These are phyloP conservation scores for Penicillium verhagenii DNA, from an alignment of 495 filamentous ascomycete species.

Conservation along the genomic window DNA sequence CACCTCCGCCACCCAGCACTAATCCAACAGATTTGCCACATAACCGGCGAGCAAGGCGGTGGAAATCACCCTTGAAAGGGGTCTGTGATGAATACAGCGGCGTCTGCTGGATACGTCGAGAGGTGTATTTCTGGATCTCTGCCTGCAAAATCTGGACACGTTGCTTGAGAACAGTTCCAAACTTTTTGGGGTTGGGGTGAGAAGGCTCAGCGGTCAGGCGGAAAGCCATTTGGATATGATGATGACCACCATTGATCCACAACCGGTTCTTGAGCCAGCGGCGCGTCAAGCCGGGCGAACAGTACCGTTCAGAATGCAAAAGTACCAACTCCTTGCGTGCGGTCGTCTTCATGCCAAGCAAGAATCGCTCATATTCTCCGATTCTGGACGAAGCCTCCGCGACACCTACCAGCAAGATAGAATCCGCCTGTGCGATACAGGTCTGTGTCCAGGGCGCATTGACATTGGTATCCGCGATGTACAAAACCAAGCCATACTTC, in stretches of 20 bases:
- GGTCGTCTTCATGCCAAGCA: constrained; percentile 96
- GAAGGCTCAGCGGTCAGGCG: constrained; percentile 73
- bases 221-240: constrained; percentile 96
- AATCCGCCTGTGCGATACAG: constrained; percentile 94
- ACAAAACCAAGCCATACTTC: constrained; percentile 92
- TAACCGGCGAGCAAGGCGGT: constrained; percentile 83
- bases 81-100: constrained; percentile 89
- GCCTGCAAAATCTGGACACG: constrained; percentile 92
- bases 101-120: constrained; percentile 76
- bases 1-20: constrained; percentile 91
- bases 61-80: constrained; percentile 94
- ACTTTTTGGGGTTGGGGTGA: constrained; percentile 71
- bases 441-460: constrained; percentile 98
- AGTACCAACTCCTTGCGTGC: constrained; percentile 91
- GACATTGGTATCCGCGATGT: constrained; percentile 95
- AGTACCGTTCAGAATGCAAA: constrained; percentile 90
- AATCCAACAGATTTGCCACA: constrained; percentile 94
- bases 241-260: constrained; percentile 99
- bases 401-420: constrained; percentile 86
- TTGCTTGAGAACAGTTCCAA: constrained; percentile 85
- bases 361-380: constrained; percentile 93
- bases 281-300: constrained; percentile 75
- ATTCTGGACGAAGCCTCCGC: constrained; percentile 87
- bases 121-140: constrained; percentile 97
- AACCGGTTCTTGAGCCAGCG: constrained; percentile 90